A percentile compares a stretch with the other conserved stretches of the same genome.
Evolutionary conservation across 2,329 filamentous ascomycete genomes (phyloP).

Genomic region (Akanthomyces uredinophilus): DNA sequence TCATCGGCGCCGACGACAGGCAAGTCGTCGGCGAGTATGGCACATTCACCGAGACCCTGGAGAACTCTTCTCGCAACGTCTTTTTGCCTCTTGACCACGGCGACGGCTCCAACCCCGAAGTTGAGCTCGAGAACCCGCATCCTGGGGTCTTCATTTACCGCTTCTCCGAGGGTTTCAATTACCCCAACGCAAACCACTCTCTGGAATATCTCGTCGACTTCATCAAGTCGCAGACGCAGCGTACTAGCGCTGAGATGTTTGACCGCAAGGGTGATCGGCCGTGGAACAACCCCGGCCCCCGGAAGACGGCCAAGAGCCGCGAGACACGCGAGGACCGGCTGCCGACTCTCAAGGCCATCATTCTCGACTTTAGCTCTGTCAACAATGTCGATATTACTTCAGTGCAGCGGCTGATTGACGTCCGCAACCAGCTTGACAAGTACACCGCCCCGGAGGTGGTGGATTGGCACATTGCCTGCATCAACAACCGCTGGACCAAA

Average conservation of each 20-base stretch:
- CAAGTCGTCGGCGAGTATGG: conserved; percentile 45
- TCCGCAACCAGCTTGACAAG: conserved; percentile 86
- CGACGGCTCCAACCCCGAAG: conserved; percentile 46
- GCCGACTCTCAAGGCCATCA: conserved; percentile 78
- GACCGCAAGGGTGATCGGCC: conserved; percentile 69
- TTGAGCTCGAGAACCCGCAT: conserved; percentile 41
- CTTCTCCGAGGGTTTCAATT: conserved; percentile 52
- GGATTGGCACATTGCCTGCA: conserved; percentile 93
- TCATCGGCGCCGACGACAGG: conserved; percentile 52
- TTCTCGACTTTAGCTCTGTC: conserved; percentile 88
- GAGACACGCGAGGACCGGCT: conserved; percentile 35
- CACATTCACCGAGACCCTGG: conserved; percentile 37
- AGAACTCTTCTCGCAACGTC: conserved; percentile 31
- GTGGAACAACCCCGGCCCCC: conserved; percentile 88
- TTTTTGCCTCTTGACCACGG: conserved; percentile 45
- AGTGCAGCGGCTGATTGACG: conserved; percentile 86
- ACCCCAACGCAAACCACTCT: conserved; percentile 48
- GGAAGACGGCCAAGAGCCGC: conserved; percentile 38
- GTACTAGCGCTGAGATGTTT: conserved; percentile 67
- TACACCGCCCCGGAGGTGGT: conserved; percentile 77
- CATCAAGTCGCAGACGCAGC: conserved; percentile 66
- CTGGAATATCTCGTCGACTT: conserved; percentile 48
- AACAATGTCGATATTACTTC: conserved; percentile 94
- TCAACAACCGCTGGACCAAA: conserved; percentile 94
- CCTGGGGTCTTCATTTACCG: conserved; percentile 53